Base-by-base conservation (phyloP, 495 filamentous ascomycete genomes). In the Penicillium pancosmium region DNA sequence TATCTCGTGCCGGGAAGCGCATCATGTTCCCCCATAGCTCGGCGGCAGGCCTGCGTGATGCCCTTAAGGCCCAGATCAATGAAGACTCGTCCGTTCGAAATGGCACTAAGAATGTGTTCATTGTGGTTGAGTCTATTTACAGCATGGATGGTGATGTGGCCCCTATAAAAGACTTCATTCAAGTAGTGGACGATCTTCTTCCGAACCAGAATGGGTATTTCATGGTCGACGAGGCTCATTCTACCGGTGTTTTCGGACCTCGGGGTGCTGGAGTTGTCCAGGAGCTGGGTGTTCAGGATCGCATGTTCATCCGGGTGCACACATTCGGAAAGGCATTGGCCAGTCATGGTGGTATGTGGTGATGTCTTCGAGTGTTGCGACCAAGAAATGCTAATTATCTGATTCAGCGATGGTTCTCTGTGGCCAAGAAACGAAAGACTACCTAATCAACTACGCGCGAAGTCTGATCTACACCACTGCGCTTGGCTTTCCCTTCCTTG, bases 91-190 rank as follows among this genome's bases (percentile, higher is more conserved):
- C 52, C 13, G 53, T 83, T n/a, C 46, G 51, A 34, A 49, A 66
- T 4, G 78, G 78, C 0, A 62, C 67, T 4, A 61, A 67, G 8
- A 79, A 76, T 64, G 71, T 80, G 8, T 86, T 93, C 62, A 77
- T 93, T 19, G 85, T 86, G 1, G 76, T 92, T 1, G 91, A 94
- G 65, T 80, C 82, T 2, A 73, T 92, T n/a, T 94, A 94, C 68
- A 91, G 86, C 55, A 94, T 94, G 91, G 89, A 93, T 66, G 91
- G 91, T 0, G 89, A 92, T 70, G 64, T 90, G 9, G 83, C 82
- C 10, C 88, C 88, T 0, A 73, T 94, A 15, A 62, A 67, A 15
- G 76, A 85, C 21, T 80, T 92, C 36, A 75, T 89, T 2, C 63
- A 73, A 7, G 63, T 81, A 1, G 82, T 88, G 0, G 80, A 91